Evolutionary conservation across 83 land plant genomes (phyloP).

Genomic region (Thuja plicata): DNA sequence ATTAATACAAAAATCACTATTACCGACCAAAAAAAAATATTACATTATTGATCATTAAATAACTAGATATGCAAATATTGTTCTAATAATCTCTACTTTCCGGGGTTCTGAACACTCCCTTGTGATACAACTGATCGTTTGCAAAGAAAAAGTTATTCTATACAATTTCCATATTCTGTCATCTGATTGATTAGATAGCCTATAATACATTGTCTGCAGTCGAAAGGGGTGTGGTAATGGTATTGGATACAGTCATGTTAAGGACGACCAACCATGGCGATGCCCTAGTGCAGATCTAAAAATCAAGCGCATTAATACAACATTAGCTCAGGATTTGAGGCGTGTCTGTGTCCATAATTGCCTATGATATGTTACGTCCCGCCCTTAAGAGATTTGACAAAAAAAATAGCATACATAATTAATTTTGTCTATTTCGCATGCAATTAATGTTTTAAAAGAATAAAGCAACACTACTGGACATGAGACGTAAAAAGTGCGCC

Average conservation of each 20-base stretch:
- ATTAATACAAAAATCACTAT: no score
- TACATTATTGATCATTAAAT: no score
- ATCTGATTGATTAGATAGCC: neutral
- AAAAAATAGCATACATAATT: neutral
- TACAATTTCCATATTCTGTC: neutral
- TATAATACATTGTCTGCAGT: neutral
- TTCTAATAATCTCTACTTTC: neutral
- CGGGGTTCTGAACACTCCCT: neutral
- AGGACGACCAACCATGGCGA: neutral
- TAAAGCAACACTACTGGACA: no score
- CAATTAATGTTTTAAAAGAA: no score
- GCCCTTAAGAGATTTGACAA: neutral
- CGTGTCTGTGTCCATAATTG: neutral
- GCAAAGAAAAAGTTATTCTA: neutral
- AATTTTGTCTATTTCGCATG: no score
- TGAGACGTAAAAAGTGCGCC: no score
- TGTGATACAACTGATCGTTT: neutral
- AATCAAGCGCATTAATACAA: neutral
- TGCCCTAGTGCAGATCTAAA: neutral
- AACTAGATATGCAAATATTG: no score
- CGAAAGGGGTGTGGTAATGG: neutral
- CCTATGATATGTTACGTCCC: neutral
- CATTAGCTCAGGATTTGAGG: neutral
- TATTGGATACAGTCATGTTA: neutral
- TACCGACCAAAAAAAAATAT: no score